Conservation (phyloP, 164 flowering plant species). For the Annona cherimola region DNA sequence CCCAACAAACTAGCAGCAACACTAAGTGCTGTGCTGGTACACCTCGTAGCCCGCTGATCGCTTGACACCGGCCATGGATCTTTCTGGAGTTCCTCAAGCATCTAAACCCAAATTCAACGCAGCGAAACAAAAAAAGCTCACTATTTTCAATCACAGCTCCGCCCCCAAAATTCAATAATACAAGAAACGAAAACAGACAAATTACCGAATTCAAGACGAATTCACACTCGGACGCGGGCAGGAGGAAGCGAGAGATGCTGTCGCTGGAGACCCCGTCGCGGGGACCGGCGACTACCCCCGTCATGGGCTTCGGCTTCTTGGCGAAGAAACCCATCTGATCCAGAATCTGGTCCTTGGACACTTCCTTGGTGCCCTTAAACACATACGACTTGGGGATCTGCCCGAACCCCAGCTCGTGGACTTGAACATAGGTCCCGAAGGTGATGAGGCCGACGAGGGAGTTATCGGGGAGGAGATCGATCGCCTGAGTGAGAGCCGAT, state of each 20-base stretch:
- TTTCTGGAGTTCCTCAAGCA: conserved; percentile 88
- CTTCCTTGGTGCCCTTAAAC: conserved; percentile 81
- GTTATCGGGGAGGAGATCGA: conserved; percentile 70
- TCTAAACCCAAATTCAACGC: conserved; percentile 27
- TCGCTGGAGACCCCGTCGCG: conserved; percentile 75
- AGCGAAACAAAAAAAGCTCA: not conserved
- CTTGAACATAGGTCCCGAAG: conserved; percentile 73
- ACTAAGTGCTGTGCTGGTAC: conserved; percentile 82
- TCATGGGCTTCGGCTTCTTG: conserved; percentile 58
- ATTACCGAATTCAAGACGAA: conserved; percentile 71
- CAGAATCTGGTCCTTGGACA: conserved; percentile 66
- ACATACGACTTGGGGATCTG: conserved; percentile 64
- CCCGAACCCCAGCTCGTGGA: conserved; percentile 85
- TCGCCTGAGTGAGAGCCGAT: conserved; percentile 61
- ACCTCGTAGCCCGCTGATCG: conserved; percentile 78
- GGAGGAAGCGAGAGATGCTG: conserved; percentile 64
- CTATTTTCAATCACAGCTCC: not conserved
- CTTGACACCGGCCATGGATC: conserved; percentile 84
- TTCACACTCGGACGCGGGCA: conserved; percentile 89
- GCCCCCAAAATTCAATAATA: not conserved
- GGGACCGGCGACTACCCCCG: conserved; percentile 77
- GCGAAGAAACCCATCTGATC: conserved; percentile 80
- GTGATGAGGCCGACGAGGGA: conserved; percentile 84
- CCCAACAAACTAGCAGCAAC: conserved; percentile 84
- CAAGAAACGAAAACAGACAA: not conserved